Evolutionary conservation across 140 eudicot genomes (phyloP).

Genomic region (Flaveria floridana): DNA sequence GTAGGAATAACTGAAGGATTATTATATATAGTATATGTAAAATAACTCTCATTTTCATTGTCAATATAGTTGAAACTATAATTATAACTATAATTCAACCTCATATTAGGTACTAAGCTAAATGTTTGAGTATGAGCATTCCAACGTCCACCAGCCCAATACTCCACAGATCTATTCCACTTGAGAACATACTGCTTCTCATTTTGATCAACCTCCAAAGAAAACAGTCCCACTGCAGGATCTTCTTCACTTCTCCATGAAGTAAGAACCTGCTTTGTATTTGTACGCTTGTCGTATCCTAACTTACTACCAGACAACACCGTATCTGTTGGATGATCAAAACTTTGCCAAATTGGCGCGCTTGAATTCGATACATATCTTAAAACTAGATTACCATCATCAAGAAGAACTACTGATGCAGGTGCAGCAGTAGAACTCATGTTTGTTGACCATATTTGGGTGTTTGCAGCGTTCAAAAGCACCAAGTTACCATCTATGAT

Average conservation of each 20-base stretch:
- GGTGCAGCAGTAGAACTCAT: constrained; percentile 22
- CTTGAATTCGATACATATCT: constrained; percentile 25
- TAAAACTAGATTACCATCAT: constrained; percentile 52
- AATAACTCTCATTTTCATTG: constrained; percentile 54
- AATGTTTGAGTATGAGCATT: constrained; percentile 27
- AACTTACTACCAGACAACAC: constrained; percentile 42
- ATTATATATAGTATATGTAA: constrained; percentile 37
- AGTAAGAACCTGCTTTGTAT: constrained; percentile 25
- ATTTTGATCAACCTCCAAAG: constrained; percentile 41
- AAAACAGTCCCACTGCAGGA: constrained; percentile 47
- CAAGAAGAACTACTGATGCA: constrained; percentile 30
- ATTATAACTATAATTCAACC: constrained; percentile 25
- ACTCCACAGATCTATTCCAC: constrained; percentile 46
- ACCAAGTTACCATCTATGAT: constrained; percentile 51
- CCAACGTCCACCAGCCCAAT: constrained; percentile 62
- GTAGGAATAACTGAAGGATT: constrained; percentile 31
- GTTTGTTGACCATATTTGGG: constrained; percentile 46
- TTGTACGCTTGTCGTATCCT: constrained; percentile 36
- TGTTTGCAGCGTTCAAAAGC: constrained; percentile 33
- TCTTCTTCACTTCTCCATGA: constrained; percentile 50
- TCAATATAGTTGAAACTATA: constrained; percentile 42
- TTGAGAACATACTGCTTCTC: constrained; percentile 26
- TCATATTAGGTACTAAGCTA: constrained; percentile 52
- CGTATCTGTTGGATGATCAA: constrained; percentile 46
- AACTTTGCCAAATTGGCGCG: constrained; percentile 41